Base-by-base conservation (phyloP, 164 flowering plant species). In the Umbellularia californica region DNA sequence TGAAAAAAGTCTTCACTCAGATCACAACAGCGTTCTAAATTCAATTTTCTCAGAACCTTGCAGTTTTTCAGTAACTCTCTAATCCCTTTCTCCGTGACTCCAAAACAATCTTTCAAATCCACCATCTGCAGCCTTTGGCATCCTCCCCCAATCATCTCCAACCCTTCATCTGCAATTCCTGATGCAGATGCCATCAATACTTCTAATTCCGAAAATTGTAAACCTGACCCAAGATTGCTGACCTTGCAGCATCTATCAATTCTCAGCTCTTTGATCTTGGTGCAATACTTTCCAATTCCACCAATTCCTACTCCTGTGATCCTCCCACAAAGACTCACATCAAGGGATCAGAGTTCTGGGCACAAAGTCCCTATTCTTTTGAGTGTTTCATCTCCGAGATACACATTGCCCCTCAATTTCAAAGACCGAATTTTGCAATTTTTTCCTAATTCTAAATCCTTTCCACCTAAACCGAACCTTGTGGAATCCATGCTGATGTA, bases 401-500 rank as follows among this genome's bases (percentile, higher is more conserved):
- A 25, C 35, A 27, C 27, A 65, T 87, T 89, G 25, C 72, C 10
- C 28, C 77, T 62, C 76, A 88, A 77, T 58, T 74, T 65, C 25
- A 91, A 72, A 25, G 81, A 68, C 68, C 66, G 78, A 17, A 87
- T 70, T 28, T 41, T 58, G 13, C 68, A n/a, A 41, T 81, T 83
- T 41, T 69, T 76, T 5, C 22, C 73, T 14, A 72, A 55, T 47
- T 69, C 76, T 33, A 25, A 70, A 1, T 72, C 78, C 35, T 77
- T 77, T n/a, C 60, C 65, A 12, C 90, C 92, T 0, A 89, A 50
- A 72, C 76, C 76, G 2, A 27, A 27, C 0, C 28, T 27, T 3
- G 92, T 84, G 24, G 80, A 83, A n/a, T n/a, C n/a, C 92, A 89
- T 88, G 17, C 76, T 69, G 24, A 89, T 74, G 19, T 77, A 78